phyloP scores from a whole-genome alignment of 306 rosid genomes.

The Psophocarpus tetragonolobus region DNA sequence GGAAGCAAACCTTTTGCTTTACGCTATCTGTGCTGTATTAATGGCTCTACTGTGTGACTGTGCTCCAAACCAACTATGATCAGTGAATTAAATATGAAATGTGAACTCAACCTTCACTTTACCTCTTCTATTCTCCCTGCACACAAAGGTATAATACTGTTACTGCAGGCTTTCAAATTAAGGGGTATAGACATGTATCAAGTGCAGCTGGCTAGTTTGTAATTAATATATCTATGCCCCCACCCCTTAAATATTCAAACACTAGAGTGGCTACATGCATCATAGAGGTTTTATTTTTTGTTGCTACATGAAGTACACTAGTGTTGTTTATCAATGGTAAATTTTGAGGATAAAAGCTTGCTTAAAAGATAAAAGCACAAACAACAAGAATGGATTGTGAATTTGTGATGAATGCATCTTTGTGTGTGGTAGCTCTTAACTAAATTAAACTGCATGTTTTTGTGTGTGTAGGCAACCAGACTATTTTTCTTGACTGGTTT shows the following conservation, averaged over 20 bases:
- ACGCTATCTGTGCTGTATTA: constrained; percentile 33
- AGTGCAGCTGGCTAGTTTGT: background rate
- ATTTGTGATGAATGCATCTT: background rate
- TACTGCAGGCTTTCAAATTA: background rate
- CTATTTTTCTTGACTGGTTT: background rate
- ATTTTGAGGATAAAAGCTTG: background rate
- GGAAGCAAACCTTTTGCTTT: constrained; percentile 28
- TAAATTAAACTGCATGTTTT: background rate
- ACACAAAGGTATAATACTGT: constrained; percentile 7
- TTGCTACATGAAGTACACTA: background rate
- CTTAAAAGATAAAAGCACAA: background rate
- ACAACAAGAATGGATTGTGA: background rate
- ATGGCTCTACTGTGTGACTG: constrained; percentile 1
- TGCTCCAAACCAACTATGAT: background rate
- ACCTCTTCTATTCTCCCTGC: constrained; percentile 26
- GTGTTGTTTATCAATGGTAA: background rate
- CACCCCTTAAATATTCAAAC: background rate
- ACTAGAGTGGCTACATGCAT: constrained; percentile 22
- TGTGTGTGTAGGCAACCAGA: background rate
- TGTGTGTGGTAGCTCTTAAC: background rate
- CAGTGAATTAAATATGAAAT: background rate
- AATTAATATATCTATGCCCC: background rate
- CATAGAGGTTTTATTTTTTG: background rate
- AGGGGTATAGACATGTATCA: background rate
- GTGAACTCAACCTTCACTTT: background rate